Percentiles rank a stretch among this genome's conserved stretches.
Conservation (phyloP, 2,329 filamentous ascomycete species). For the Diaporthe citrichinensis region DNA sequence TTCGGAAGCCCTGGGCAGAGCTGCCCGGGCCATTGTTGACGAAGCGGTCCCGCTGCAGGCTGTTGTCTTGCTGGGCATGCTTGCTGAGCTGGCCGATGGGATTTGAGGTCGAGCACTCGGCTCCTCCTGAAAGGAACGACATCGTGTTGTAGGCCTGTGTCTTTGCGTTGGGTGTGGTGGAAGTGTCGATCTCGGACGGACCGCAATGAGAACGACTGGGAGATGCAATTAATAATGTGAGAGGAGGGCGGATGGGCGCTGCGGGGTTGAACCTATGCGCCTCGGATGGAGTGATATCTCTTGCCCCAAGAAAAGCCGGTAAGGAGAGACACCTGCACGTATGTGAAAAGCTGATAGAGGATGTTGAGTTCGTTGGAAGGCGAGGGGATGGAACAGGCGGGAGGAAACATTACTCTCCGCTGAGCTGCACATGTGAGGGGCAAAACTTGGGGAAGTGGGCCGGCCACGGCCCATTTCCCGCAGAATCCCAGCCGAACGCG, state of each 20-base stretch:
- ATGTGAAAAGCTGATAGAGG: not conserved
- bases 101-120: constrained; percentile 97
- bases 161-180: not conserved
- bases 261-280: not conserved
- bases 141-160: constrained; percentile 63
- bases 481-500: constrained; percentile 35
- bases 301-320: not conserved
- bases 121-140: constrained; percentile 91
- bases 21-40: constrained; percentile 76
- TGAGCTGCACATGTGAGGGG: constrained; percentile 10
- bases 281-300: not conserved
- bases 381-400: not conserved
- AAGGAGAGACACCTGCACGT: not conserved
- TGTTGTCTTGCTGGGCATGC: constrained; percentile 96
- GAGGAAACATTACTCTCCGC: not conserved
- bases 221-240: not conserved
- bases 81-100: constrained; percentile 98
- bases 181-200: constrained; percentile 1
- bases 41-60: constrained; percentile 90
- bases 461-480: constrained; percentile 5
- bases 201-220: not conserved
- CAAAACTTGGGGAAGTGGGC: constrained; percentile 29
- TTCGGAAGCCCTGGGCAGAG: constrained; percentile 38
- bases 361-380: not conserved
- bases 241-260: not conserved